These are phyloP conservation scores for Orbilia blumenaviensis DNA, from an alignment of 2,329 filamentous ascomycete genomes.

Conservation along the genomic window DNA sequence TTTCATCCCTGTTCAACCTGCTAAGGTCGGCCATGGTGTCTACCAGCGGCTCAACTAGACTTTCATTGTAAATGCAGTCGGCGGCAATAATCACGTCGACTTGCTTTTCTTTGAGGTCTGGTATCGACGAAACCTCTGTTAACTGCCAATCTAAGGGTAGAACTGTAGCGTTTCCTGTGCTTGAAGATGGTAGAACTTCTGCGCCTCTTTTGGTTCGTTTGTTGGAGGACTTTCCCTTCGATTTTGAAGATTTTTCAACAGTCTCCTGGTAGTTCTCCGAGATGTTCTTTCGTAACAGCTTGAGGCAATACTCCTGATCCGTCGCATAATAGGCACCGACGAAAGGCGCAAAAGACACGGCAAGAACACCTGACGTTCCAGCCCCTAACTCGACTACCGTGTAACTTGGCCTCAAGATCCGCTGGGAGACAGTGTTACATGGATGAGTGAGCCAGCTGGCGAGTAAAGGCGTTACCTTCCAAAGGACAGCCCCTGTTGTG, in stretches of 20 bases:
- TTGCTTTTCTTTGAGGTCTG: conserved; percentile 60
- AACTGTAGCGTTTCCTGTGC: conserved; percentile 65
- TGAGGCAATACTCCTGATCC: conserved; percentile 86
- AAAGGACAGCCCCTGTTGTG: conserved; percentile 81
- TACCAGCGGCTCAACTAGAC: conserved; percentile 82
- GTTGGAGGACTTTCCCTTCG: conserved; percentile 15
- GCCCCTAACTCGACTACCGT: conserved; percentile 83
- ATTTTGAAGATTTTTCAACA: background rate
- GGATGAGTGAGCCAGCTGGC: conserved; percentile 78
- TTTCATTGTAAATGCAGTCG: conserved; percentile 95
- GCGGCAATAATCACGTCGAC: conserved; percentile 83
- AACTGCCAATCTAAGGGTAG: conserved; percentile 84
- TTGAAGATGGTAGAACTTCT: background rate
- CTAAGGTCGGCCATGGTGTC: conserved; percentile 81
- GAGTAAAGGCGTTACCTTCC: conserved; percentile 87
- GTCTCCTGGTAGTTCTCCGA: conserved; percentile 66
- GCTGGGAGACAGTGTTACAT: conserved; percentile 68
- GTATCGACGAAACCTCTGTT: conserved; percentile 64
- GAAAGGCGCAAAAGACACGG: conserved; percentile 70
- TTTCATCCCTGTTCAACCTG: conserved; percentile 62
- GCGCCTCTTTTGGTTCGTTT: conserved; percentile 51
- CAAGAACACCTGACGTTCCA: conserved; percentile 83
- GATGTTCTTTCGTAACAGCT: conserved; percentile 79
- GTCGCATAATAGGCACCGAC: conserved; percentile 78
- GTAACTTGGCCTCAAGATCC: conserved; percentile 68